Evolutionary conservation across 83 land plant species (phyloP).

Genomic region (Diphasiastrum complanatum): DNA sequence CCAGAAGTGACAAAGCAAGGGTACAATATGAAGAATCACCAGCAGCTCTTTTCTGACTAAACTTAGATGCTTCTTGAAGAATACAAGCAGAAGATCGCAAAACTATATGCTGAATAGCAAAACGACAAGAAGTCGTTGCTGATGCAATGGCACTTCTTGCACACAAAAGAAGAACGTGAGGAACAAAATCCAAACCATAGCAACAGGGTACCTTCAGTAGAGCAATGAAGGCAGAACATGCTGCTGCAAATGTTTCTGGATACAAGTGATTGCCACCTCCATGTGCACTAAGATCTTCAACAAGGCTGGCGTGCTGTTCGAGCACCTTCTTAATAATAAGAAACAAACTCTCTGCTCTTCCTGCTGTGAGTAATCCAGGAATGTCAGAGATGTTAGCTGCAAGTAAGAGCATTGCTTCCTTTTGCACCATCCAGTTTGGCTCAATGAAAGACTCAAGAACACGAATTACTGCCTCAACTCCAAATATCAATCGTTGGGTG

Average conservation of each 20-base stretch:
- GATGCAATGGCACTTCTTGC: conserved; percentile 19
- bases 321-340: too few relatives aligned
- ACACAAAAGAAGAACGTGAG: not conserved
- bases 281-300: too few relatives aligned
- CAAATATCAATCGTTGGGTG: too few relatives aligned
- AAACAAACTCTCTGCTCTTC: too few relatives aligned
- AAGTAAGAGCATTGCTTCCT: too few relatives aligned
- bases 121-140: not conserved
- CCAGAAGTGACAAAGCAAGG: not conserved
- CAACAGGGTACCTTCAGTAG: conserved; percentile 43
- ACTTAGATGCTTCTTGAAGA: not conserved
- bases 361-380: too few relatives aligned
- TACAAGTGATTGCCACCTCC: conserved; percentile 41
- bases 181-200: not conserved
- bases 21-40: too few relatives aligned
- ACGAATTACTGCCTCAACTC: too few relatives aligned
- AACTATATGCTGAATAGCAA: not conserved
- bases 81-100: not conserved
- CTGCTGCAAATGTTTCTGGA: conserved; percentile 38
- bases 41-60: not conserved
- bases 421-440: too few relatives aligned
- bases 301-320: too few relatives aligned
- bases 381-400: too few relatives aligned
- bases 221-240: conserved; percentile 43
- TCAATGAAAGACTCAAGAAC: too few relatives aligned